Evolutionary conservation across 2,329 filamentous ascomycete genomes (phyloP), one percentile per base, ranked within the genome.

Genomic region (Sarocladium oryzae): DNA sequence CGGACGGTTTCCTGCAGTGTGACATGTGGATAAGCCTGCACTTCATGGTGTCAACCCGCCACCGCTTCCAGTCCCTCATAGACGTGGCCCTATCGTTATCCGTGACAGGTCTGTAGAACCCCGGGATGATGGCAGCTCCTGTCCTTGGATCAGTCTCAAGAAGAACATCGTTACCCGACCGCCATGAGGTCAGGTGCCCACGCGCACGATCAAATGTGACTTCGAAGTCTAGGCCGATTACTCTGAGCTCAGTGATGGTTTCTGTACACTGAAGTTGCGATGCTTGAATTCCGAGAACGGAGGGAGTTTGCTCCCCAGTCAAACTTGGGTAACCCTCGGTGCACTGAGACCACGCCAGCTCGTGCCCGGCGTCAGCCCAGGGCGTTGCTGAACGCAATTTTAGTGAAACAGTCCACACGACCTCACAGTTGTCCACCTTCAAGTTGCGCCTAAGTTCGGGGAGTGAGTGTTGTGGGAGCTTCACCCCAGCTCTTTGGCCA

Each of bases 81-180:
- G 52, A 51, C n/a, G 43, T 50, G 9, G 28, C 32, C 16, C 45
- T 66, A 58, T 87, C 84, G 57, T 87, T 87, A 63, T 87, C 80
- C 0, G 82, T 86, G 11, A 76, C 74, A 0, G 83, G 78, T 4
- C 83, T 79, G 75, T 81, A 86, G 65, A 86, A 80, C 4, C 71
- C 69, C 1, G 78, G 71, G 6, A 64, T 58, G 15, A 74, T 61
- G 18, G 69, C 72, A 3, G 65, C 63, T 7, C 62, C 56, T 2
- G 65, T 66, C 32, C 54, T 60, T 1, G 72, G 65, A 45, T 69
- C 63, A 1, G 59, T 46, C 6, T 58, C 64, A 13, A 77, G 61
- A 0, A 77, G 54, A 0, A 63, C 46, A 30, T 63, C 55, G 50
- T 63, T 62, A 36, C 64, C 60, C 16, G 65, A 60, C 2, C 61